Evolutionary conservation across 1,139 yeast genomes (phyloP).

Genomic region (Pichia sp.): DNA sequence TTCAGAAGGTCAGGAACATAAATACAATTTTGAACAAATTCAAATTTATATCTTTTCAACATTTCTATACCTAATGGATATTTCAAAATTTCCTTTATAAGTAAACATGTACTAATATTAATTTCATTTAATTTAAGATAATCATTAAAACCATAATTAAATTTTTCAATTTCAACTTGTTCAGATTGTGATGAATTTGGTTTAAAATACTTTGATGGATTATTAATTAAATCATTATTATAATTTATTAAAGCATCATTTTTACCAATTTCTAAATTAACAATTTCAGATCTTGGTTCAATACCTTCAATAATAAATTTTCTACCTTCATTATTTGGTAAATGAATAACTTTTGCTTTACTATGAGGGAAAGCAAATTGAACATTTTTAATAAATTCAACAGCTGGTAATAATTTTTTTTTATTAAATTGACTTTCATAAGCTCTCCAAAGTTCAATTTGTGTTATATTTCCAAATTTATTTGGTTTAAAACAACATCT

Average conservation of each 20-base stretch:
- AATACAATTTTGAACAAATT: conserved; percentile 27
- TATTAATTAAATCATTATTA: conserved; percentile 5
- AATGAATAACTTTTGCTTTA: conserved; percentile 82
- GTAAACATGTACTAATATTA: conserved; percentile 31
- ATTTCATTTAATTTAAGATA: conserved; percentile 31
- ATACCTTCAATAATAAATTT: conserved; percentile 91
- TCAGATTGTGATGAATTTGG: conserved; percentile 20
- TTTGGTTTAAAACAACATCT: conserved; percentile 84
- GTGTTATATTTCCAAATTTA: conserved; percentile 80
- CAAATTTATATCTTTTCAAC: conserved; percentile 27
- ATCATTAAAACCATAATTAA: conserved; percentile 28
- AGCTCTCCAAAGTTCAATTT: conserved; percentile 91
- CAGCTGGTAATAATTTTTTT: conserved; percentile 77
- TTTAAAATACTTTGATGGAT: conserved; percentile 9
- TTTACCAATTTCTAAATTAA: conserved; percentile 35
- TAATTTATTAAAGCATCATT: conserved; percentile 23
- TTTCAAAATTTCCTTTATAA: conserved; percentile 30
- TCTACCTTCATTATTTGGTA: conserved; percentile 46
- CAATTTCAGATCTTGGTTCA: conserved; percentile 51
- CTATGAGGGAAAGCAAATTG: conserved; percentile 86
- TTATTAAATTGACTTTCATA: conserved; percentile 76
- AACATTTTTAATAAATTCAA: conserved; percentile 91
- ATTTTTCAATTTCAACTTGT: conserved; percentile 25
- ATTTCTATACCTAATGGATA: conserved; percentile 29
- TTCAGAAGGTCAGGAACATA: conserved; percentile 32